Evolutionary conservation across 2,329 filamentous ascomycete genomes (phyloP), one percentile per base, ranked within the genome.

Genomic region (Emmonsiellopsis sp.): DNA sequence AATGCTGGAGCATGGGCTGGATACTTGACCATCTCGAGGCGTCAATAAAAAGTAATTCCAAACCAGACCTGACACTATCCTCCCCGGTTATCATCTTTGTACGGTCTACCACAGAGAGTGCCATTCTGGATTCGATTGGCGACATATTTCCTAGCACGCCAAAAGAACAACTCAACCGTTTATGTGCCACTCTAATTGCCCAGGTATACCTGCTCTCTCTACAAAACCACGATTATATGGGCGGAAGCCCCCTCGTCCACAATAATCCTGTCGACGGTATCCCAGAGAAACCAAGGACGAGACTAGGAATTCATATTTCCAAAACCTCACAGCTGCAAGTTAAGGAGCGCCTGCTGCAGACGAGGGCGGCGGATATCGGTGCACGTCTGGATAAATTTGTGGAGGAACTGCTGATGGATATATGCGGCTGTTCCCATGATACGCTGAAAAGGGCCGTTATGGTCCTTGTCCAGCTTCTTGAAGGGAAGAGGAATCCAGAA

Each of bases 1-100:
- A 65, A 45, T 63, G 63, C 56, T 67, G 67, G 65, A 65, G 70
- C 50, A 65, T 70, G 46, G 68, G 71, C 53, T 71, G 69, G 69
- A 66, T 68, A 5, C 59, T 71, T 1, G 65, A 69, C 34, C 66
- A 71, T 56, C 61, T 71, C 27, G 68, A 71, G 10, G 60, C 66
- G 31, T 69, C 66, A 1, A 63, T 70, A 10, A 68, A 65, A 39
- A 64, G 67, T 14, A 68, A 65, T 14, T 67, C 69, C 14, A 63
- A 61, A 9, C 60, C 64, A 40, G 66, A 66, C 61, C 62, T 71
- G 5, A 64, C 62, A 14, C 61, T 71, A 8, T 68, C 68, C 5
- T 71, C 69, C 0, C 69, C 69, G 11, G 69, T 69, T 13, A 68
- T 71, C 5, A 64, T 71, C 46, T 65, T 68, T 53, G 57, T 71